phyloP scores from a whole-genome alignment of 441 rosid species.

The Pelargonium citronellum region DNA sequence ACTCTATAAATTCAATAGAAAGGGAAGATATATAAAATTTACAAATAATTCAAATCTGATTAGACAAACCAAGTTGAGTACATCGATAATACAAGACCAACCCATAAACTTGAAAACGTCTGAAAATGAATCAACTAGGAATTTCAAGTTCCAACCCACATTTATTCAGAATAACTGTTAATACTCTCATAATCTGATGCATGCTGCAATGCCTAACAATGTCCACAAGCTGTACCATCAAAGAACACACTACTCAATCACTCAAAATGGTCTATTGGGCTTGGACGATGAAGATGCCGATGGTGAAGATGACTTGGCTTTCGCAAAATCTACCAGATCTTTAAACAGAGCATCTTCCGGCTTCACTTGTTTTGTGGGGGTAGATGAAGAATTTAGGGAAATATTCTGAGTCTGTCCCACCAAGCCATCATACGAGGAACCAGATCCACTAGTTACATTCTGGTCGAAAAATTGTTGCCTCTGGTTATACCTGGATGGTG shows the following conservation, averaged over 20 bases:
- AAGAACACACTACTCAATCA: conserved; percentile 8
- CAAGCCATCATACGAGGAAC: conserved; percentile 40
- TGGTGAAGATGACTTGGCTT: conserved; percentile 66
- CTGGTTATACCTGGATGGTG: conserved; percentile 60
- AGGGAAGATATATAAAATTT: too few species aligned
- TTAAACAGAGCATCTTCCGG: conserved; percentile 92
- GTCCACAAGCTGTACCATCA: not conserved
- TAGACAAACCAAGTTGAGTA: too few species aligned
- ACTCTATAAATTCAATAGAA: too few species aligned
- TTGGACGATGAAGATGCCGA: conserved; percentile 30
- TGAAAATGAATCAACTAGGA: not conserved
- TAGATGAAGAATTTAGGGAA: conserved; percentile 44
- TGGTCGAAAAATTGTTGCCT: conserved; percentile 73
- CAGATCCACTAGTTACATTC: conserved; percentile 50
- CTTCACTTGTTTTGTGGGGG: conserved; percentile 58
- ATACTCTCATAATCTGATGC: not conserved
- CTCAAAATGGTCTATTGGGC: conserved; percentile 56
- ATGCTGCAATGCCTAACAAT: not conserved
- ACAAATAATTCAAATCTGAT: too few species aligned
- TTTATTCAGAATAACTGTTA: not conserved
- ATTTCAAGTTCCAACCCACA: not conserved
- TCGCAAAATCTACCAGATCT: conserved; percentile 91
- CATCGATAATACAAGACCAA: too few species aligned
- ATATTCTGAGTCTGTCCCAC: conserved; percentile 63
- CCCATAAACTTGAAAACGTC: not conserved